These are phyloP conservation scores for Pestalotiopsis sp. DNA, from an alignment of 2,329 filamentous ascomycete species.

Conservation along the genomic window DNA sequence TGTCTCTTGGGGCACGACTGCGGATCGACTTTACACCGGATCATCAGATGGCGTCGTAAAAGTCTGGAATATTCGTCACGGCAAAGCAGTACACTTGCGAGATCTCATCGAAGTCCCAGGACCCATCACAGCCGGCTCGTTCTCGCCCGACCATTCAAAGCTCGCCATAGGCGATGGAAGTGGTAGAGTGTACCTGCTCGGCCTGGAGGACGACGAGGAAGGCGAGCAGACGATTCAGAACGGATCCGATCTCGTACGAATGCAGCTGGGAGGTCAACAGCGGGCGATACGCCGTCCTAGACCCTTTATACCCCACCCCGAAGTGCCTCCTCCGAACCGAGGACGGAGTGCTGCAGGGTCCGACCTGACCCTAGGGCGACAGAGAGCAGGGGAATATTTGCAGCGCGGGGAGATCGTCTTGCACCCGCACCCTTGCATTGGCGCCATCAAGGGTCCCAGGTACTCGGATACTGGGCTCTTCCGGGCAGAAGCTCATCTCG, in stretches of 20 bases:
- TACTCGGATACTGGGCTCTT: slow-evolving; percentile 51
- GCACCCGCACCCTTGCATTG: slow-evolving; percentile 48
- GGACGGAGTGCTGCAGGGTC: slow-evolving; percentile 17
- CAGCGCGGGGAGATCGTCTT: slow-evolving; percentile 40
- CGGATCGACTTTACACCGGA: slow-evolving; percentile 63
- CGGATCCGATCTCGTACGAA: slow-evolving; percentile 30
- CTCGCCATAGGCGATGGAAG: slow-evolving; percentile 63
- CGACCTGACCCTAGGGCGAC: slow-evolving; percentile 25
- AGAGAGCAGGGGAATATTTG: slow-evolving; percentile 36
- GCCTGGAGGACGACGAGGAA: slow-evolving; percentile 42
- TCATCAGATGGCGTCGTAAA: slow-evolving; percentile 65
- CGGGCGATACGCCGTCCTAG: slow-evolving; percentile 45
- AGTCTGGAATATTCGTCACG: slow-evolving; percentile 60
- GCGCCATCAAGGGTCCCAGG: slow-evolving; percentile 56
- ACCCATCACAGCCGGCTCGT: slow-evolving; percentile 59
- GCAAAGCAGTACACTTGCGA: slow-evolving; percentile 47
- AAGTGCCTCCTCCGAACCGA: slow-evolving; percentile 42
- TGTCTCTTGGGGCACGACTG: slow-evolving; percentile 59
- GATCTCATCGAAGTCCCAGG: slow-evolving; percentile 56
- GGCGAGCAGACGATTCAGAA: slow-evolving; percentile 19
- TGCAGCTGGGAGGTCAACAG: slow-evolving; percentile 33
- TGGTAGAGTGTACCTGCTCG: slow-evolving; percentile 59
- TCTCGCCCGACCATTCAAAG: slow-evolving; percentile 57
- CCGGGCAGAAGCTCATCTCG: slow-evolving; percentile 48
- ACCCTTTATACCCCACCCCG: slow-evolving; percentile 51